Conservation (phyloP, 306 rosid species). For the Nissolia schottii region DNA sequence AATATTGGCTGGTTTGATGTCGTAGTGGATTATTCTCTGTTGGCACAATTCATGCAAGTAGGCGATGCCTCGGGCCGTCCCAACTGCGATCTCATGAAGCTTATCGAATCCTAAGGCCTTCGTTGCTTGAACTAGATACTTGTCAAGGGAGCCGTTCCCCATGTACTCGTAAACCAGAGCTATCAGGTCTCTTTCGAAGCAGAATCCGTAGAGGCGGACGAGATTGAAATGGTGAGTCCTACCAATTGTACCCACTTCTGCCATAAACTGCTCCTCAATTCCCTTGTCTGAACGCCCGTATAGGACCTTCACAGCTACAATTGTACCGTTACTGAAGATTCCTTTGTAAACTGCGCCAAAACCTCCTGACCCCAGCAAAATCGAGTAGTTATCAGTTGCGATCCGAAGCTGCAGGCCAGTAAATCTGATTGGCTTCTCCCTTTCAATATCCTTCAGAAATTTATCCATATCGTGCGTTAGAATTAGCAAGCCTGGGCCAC, state of each 20-base stretch:
- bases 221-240: slow-evolving; percentile 44
- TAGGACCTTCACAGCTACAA: slow-evolving; percentile 46
- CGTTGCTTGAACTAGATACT: slow-evolving; percentile 28
- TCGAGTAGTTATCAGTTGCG: slow-evolving; percentile 39
- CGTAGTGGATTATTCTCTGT: slow-evolving; percentile 52
- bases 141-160: slow-evolving; percentile 48
- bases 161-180: slow-evolving; percentile 50
- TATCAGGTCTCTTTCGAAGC: slow-evolving; percentile 33
- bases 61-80: slow-evolving; percentile 46
- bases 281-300: slow-evolving; percentile 16
- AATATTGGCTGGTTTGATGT: slow-evolving; percentile 53
- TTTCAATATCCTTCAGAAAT: slow-evolving; percentile 36
- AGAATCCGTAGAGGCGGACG: slow-evolving; percentile 41
- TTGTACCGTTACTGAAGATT: slow-evolving; percentile 28
- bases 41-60: slow-evolving; percentile 49
- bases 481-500: not conserved
- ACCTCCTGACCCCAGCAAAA: slow-evolving; percentile 44
- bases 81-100: slow-evolving; percentile 46
- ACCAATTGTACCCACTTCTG: slow-evolving; percentile 35
- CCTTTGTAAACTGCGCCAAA: slow-evolving; percentile 45
- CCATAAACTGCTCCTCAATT: slow-evolving; percentile 42
- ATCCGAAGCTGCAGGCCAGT: slow-evolving; percentile 17
- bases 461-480: slow-evolving; percentile 24
- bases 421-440: slow-evolving; percentile 42
- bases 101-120: slow-evolving; percentile 28